A percentile compares a stretch with the other conserved stretches of the same genome.
Conservation (phyloP, 2,329 filamentous ascomycete species). For the Apiospora arundinis region DNA sequence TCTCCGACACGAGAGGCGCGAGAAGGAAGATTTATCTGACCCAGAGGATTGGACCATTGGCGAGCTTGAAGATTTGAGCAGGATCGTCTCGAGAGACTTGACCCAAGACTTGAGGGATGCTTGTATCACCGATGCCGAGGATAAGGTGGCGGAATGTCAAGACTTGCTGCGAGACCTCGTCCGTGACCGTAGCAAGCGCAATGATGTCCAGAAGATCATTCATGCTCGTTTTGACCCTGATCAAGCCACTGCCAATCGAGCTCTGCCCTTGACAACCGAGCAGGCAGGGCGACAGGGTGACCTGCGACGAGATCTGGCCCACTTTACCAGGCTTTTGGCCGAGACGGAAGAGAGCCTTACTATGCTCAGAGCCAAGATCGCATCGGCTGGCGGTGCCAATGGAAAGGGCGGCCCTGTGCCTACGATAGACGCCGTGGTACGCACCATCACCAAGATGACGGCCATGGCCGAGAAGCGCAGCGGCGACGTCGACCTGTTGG, state of each 20-base stretch:
- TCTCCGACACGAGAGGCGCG: slow-evolving; percentile 58
- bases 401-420: slow-evolving; percentile 60
- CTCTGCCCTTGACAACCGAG: slow-evolving; percentile 82
- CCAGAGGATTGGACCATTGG: slow-evolving; percentile 75
- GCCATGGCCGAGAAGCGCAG: slow-evolving; percentile 89
- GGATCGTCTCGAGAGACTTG: slow-evolving; percentile 69
- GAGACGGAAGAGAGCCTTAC: slow-evolving; percentile 83
- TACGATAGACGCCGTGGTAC: slow-evolving; percentile 89
- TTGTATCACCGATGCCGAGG: slow-evolving; percentile 70
- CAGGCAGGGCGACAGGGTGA: slow-evolving; percentile 85
- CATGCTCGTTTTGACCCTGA: slow-evolving; percentile 72
- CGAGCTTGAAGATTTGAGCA: slow-evolving; percentile 74
- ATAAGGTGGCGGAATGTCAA: slow-evolving; percentile 71
- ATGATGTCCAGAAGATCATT: slow-evolving; percentile 80
- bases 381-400: slow-evolving; percentile 58
- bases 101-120: slow-evolving; percentile 69
- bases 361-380: slow-evolving; percentile 79
- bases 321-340: slow-evolving; percentile 75
- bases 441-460: slow-evolving; percentile 92
- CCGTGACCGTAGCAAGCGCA: slow-evolving; percentile 75
- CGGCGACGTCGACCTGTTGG: slow-evolving; percentile 88
- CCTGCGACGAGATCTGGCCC: slow-evolving; percentile 76
- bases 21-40: slow-evolving; percentile 71
- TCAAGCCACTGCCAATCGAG: slow-evolving; percentile 66
- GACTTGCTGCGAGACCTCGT: slow-evolving; percentile 73